These are phyloP conservation scores for Alternaria alternata DNA, from an alignment of 2,329 filamentous ascomycete species.

Conservation along the genomic window DNA sequence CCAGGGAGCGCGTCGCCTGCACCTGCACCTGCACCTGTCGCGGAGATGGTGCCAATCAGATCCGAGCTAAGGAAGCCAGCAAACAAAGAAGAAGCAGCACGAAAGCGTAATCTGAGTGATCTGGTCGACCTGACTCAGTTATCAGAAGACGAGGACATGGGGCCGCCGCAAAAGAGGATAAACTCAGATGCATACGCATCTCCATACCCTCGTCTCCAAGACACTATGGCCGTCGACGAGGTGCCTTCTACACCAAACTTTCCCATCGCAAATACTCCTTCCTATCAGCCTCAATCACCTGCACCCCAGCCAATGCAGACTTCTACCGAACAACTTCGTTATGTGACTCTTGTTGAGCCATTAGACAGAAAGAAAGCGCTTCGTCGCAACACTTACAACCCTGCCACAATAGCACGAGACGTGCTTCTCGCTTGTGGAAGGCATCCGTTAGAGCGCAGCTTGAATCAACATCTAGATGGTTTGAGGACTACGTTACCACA, in stretches of 20 bases:
- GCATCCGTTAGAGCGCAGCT: constrained; percentile 65
- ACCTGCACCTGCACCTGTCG: constrained; percentile 33
- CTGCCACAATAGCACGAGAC: constrained; percentile 69
- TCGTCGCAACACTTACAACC: constrained; percentile 64
- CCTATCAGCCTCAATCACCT: constrained; percentile 18
- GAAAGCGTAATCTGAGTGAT: constrained; percentile 63
- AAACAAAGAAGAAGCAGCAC: constrained; percentile 64
- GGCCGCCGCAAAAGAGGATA: constrained; percentile 47
- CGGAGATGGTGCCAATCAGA: constrained; percentile 43
- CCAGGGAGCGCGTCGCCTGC: constrained; percentile 22
- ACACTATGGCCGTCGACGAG: constrained; percentile 24
- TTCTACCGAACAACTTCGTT: constrained; percentile 25
- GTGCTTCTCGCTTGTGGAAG: constrained; percentile 68
- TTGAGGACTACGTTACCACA: constrained; percentile 54
- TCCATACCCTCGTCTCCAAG: constrained; percentile 16
- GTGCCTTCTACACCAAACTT: constrained; percentile 32
- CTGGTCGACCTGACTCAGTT: constrained; percentile 61
- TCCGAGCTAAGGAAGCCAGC: constrained; percentile 46
- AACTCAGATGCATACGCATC: constrained; percentile 22
- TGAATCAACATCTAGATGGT: constrained; percentile 67
- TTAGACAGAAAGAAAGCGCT: constrained; percentile 58
- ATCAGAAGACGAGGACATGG: constrained; percentile 55
- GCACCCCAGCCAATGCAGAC: constrained; percentile 9
- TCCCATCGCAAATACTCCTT: constrained; percentile 25
- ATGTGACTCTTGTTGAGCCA: constrained; percentile 52